Percentiles rank a stretch among this genome's conserved stretches.
Conservation (phyloP, 371 early-diverging fungal species). For the Encephalitozoon romaleae region DNA sequence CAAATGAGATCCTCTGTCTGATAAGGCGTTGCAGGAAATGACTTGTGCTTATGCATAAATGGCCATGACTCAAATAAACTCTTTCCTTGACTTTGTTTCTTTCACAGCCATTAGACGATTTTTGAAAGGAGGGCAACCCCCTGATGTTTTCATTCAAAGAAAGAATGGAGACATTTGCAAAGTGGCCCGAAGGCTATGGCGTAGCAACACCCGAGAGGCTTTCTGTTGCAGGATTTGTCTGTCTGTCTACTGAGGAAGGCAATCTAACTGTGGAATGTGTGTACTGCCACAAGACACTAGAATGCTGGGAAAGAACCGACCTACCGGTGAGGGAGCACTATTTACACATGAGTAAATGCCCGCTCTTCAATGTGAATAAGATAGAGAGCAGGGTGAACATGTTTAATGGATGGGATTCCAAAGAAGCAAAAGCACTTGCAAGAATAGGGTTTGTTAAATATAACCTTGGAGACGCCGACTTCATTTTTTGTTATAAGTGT, state of each 20-base stretch:
- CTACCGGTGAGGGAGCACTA: slow-evolving; percentile 47
- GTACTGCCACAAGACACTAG: slow-evolving; percentile 48
- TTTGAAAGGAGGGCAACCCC: background rate
- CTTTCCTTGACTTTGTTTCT: background rate
- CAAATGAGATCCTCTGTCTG: slow-evolving; percentile 32
- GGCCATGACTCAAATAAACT: background rate
- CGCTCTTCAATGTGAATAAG: slow-evolving; percentile 29
- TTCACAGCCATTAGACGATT: background rate
- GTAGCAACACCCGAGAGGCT: slow-evolving; percentile 1
- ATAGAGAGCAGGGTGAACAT: background rate
- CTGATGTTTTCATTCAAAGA: slow-evolving; percentile 33
- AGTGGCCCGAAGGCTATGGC: background rate
- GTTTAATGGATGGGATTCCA: background rate
- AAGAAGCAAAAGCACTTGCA: background rate
- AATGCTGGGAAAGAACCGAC: slow-evolving; percentile 46
- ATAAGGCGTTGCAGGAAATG: background rate
- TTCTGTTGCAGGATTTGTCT: slow-evolving; percentile 22
- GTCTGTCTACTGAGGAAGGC: background rate
- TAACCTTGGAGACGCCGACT: slow-evolving; percentile 4
- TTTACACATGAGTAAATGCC: slow-evolving; percentile 39
- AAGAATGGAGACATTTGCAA: slow-evolving; percentile 25
- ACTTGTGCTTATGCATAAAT: no score
- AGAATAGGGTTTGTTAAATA: slow-evolving; percentile 26
- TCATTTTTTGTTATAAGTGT: slow-evolving; percentile 36
- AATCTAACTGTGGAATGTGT: slow-evolving; percentile 39